These are phyloP conservation scores for Tetrapisispora nanseiensis DNA, from an alignment of 805 yeast species.

Conservation along the genomic window DNA sequence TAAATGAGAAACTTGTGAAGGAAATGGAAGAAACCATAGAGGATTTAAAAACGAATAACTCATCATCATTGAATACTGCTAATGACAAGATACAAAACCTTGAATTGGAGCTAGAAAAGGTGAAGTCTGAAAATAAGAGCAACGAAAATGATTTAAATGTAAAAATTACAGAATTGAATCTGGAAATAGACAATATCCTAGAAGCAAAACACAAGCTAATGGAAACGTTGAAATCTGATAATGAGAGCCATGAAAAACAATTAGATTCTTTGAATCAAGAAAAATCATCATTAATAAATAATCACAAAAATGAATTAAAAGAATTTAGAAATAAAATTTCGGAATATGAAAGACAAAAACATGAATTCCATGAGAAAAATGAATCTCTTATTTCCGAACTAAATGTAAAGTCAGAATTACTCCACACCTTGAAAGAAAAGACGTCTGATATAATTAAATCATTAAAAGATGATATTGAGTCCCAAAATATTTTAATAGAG, in stretches of 20 bases:
- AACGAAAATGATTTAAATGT: slow-evolving; percentile 2
- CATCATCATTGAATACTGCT: not conserved
- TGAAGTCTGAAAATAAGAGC: not conserved
- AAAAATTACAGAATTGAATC: not conserved
- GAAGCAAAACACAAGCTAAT: not conserved
- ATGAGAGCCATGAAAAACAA: not conserved
- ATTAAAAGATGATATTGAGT: not conserved
- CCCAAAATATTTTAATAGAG: not conserved
- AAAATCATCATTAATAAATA: not conserved
- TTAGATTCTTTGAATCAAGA: not conserved
- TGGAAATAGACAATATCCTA: not conserved
- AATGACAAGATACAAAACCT: not conserved
- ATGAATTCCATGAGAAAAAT: not conserved
- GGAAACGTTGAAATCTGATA: not conserved
- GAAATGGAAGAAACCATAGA: slow-evolving; percentile 1
- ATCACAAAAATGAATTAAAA: not conserved
- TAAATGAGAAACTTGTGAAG: not conserved
- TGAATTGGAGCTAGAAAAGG: not conserved
- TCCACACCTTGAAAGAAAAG: not conserved
- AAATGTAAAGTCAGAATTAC: not conserved
- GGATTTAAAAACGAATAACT: not conserved
- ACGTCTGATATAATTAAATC: not conserved
- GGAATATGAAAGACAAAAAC: not conserved
- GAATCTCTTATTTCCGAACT: not conserved
- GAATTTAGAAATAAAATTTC: slow-evolving; percentile 1